These are phyloP conservation scores for Hibiscus tridactylites DNA, from an alignment of 345 rosid genomes.

Conservation along the genomic window DNA sequence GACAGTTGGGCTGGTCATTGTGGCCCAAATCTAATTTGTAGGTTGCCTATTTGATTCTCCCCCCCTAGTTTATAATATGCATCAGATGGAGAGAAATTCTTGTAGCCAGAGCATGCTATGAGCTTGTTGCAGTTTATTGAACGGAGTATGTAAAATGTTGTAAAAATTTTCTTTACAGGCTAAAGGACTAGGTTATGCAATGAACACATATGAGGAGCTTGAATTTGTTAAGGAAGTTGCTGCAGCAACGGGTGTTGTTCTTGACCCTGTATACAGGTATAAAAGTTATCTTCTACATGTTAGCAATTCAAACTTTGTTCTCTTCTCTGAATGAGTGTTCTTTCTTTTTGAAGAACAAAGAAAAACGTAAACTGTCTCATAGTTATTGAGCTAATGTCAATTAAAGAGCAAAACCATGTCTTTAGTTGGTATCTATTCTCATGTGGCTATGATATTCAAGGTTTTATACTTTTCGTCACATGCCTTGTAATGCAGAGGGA, in stretches of 20 bases:
- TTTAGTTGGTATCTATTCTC: neutral
- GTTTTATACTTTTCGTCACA: neutral
- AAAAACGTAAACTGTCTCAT: neutral
- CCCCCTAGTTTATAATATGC: neutral
- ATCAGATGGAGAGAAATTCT: neutral
- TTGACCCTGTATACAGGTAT: constrained; percentile 93
- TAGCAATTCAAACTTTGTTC: neutral
- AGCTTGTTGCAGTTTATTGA: neutral
- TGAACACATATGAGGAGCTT: constrained; percentile 70
- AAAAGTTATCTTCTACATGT: neutral
- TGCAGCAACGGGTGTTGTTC: constrained; percentile 62
- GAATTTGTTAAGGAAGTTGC: constrained; percentile 76
- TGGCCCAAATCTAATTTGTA: neutral
- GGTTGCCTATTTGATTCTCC: neutral
- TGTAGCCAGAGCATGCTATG: neutral
- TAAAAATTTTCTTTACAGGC: constrained; percentile 38
- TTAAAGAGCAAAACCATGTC: neutral
- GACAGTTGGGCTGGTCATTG: neutral
- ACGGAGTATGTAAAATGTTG: neutral
- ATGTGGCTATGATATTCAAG: neutral
- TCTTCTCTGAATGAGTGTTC: neutral
- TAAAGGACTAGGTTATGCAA: constrained; percentile 85
- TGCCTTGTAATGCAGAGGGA: neutral
- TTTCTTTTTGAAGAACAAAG: neutral
- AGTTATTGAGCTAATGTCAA: neutral